A percentile compares a stretch with the other conserved stretches of the same genome.
These are phyloP conservation scores for Irpex sp. DNA, from an alignment of 1,284 basidiomycete species.

Conservation along the genomic window DNA sequence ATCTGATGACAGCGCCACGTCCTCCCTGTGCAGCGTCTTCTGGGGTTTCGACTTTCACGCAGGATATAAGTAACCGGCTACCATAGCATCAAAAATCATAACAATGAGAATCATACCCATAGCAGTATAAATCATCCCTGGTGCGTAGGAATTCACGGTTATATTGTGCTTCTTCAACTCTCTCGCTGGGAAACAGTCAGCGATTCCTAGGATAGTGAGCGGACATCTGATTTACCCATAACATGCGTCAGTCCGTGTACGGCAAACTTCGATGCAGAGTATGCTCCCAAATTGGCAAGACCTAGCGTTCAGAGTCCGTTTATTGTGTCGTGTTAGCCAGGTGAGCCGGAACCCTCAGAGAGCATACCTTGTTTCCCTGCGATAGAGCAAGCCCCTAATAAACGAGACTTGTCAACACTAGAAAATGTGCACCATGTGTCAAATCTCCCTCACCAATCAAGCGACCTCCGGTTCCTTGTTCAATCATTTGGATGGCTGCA, in stretches of 20 bases:
- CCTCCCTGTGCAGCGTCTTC: not conserved
- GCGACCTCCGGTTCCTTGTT: slow-evolving; percentile 27
- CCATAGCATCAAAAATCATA: no score
- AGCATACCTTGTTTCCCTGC: not conserved
- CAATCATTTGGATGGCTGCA: slow-evolving; percentile 27
- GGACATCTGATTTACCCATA: not conserved
- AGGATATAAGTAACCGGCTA: no score
- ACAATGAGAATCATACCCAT: not conserved
- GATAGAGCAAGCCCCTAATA: not conserved
- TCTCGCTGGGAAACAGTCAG: not conserved
- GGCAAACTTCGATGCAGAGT: slow-evolving; percentile 39
- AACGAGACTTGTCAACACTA: no score
- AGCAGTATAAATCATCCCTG: slow-evolving; percentile 1
- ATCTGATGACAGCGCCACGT: not conserved
- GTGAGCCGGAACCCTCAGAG: not conserved
- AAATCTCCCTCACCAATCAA: slow-evolving; percentile 20
- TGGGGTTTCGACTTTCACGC: not conserved
- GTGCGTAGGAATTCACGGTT: slow-evolving; percentile 8
- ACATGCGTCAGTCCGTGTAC: slow-evolving; percentile 33
- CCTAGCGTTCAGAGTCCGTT: not conserved
- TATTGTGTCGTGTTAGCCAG: no score
- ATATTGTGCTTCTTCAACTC: slow-evolving; percentile 4
- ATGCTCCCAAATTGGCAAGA: slow-evolving; percentile 17
- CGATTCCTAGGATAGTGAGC: not conserved
- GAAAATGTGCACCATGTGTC: not conserved